Conservation (phyloP, 768 basidiomycete genomes). For the Pleurotus citrinopileatus region DNA sequence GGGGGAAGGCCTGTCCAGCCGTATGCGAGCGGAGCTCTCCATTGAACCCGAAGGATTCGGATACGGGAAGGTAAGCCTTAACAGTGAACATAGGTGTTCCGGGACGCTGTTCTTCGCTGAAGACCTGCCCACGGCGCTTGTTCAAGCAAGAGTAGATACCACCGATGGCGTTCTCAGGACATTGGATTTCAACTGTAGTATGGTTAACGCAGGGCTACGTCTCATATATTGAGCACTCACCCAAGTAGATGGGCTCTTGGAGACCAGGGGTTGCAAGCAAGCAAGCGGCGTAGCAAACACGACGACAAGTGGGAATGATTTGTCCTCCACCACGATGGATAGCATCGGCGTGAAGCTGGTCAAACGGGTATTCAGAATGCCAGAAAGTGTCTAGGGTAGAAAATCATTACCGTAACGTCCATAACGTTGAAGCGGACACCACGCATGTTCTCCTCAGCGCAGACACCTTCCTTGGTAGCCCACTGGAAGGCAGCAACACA, state of each 20-base stretch:
- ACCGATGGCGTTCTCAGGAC: conserved; percentile 95
- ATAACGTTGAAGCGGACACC: conserved; percentile 94
- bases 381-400: neutral
- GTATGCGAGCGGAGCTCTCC: conserved; percentile 91
- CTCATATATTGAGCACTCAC: conserved; percentile 33
- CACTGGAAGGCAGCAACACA: conserved; percentile 99
- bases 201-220: conserved; percentile 13
- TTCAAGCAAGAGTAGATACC: conserved; percentile 94
- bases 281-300: conserved; percentile 94
- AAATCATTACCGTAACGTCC: conserved; percentile 76
- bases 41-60: conserved; percentile 97
- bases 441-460: conserved; percentile 98
- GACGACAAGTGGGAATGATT: conserved; percentile 95
- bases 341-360: conserved; percentile 92
- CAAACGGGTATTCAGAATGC: neutral
- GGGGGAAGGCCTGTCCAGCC: conserved; percentile 97
- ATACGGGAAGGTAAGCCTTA: conserved; percentile 93
- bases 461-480: conserved; percentile 98
- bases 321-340: conserved; percentile 99
- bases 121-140: conserved; percentile 97
- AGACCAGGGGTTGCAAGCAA: conserved; percentile 87
- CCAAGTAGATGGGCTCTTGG: conserved; percentile 96
- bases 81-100: conserved; percentile 99
- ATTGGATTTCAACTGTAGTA: conserved; percentile 92
- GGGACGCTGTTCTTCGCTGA: conserved; percentile 93